Conservation (phyloP, 768 basidiomycete genomes). For the Panaeolus cyanescens region DNA sequence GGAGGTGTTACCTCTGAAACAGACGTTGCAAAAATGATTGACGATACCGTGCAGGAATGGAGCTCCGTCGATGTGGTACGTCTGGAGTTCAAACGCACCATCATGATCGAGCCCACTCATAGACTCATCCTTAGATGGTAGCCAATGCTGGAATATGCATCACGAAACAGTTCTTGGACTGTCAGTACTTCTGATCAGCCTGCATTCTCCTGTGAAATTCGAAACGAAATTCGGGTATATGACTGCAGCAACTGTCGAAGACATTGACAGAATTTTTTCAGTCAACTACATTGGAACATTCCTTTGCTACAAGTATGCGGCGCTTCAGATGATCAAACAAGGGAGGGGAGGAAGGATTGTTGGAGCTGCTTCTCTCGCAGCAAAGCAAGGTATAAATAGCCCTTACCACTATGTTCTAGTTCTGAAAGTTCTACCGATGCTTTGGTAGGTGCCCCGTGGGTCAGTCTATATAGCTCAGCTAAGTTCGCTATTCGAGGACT, state of each 20-base stretch:
- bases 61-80: constrained; percentile 52
- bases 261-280: constrained; percentile 30
- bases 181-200: constrained; percentile 13
- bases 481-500: constrained; percentile 44
- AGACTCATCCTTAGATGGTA: constrained; percentile 33
- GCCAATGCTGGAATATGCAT: constrained; percentile 44
- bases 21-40: constrained; percentile 43
- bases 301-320: constrained; percentile 44
- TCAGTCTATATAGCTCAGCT: constrained; percentile 28
- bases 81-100: neutral
- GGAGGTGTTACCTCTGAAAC: constrained; percentile 44
- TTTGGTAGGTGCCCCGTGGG: constrained; percentile 6
- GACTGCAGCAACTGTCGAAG: constrained; percentile 24
- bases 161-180: constrained; percentile 21
- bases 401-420: too few species aligned
- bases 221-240: neutral
- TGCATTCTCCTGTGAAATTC: neutral
- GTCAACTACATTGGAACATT: constrained; percentile 40
- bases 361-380: constrained; percentile 42
- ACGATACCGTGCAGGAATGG: constrained; percentile 29
- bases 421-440: neutral
- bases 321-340: constrained; percentile 43
- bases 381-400: constrained; percentile 35
- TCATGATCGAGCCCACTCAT: neutral
- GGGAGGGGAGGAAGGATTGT: constrained; percentile 45